Base-by-base conservation (phyloP, 768 basidiomycete species). In the Collybia nuda region DNA sequence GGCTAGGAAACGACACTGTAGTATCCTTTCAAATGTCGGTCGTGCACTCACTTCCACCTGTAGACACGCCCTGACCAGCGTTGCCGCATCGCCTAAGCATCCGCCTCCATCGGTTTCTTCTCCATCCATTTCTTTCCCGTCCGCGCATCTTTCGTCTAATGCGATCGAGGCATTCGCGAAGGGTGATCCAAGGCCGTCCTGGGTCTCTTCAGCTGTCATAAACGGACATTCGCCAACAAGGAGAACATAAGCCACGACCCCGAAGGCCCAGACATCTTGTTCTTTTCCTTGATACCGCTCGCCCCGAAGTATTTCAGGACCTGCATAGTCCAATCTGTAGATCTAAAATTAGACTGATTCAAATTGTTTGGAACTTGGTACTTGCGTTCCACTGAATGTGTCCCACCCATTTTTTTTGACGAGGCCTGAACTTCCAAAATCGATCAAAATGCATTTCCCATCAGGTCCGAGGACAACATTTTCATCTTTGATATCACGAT, bases 401-500 rank as follows among this genome's bases (percentile, higher is more conserved):
- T 93, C 91, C 91, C 91, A 93, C 28, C 91, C 91, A 40, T 76
- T 73, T 64, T 86, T 90, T 70, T 83, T 88, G 36, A 92, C 82
- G 43, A 93, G 73, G 18, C 91, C 91, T 22, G 91, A 92, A 59
- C 93, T 95, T 38, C 96, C 96, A 66, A 98, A 99, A 64, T 99
- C 96, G 63, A 99, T 98, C 61, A 99, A 68, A 65, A 98, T 85
- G 64, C 91, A 93, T 63, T 81, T 84, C 24, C 91, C 94, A 40
- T 80, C 69, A 14, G 86, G 82, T 6, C 88, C 90, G 38, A 93
- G 77, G 32, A 93, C 86, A 14, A 93, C 89, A 65, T 98, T 97
- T 67, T 99, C 96, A 60, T 99, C 96, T 70, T 99, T 99, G 67
- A 99, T 86, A 62, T 99, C 96, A 46, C 96, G 90, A 67, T 99